Base-by-base conservation (phyloP, 805 yeast species). In the Starmerella sp. region DNA sequence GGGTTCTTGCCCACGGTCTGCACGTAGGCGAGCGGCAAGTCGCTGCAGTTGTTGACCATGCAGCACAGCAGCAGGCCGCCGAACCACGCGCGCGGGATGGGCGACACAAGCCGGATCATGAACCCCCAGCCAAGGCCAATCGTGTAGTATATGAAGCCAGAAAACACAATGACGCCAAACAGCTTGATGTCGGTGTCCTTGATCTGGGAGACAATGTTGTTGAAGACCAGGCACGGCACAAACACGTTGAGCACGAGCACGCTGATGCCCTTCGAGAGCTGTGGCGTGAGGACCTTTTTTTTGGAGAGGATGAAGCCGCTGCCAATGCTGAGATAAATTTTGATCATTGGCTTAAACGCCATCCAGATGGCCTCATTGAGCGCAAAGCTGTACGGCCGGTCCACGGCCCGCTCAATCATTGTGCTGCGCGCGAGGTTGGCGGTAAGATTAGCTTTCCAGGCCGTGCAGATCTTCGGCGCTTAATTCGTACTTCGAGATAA, bases 271-370 rank as follows among this genome's bases (percentile, higher is more conserved):
- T 63, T 57, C 2, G 57, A 45, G 10, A 60, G 54, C 14, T 60
- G 62, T 3, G 63, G 61, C 0, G 83, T 73, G 3, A 86, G 70
- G 30, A 84, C 76, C 62, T 84, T 82, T 60, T 70, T 74, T 57
- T 74, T 78, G 3, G 91, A 86, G 6, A 88, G 69, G 42, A 73
- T 66, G 60, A 73, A 84, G 10, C 96, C 96, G 13, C 81, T 69
- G 5, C 75, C 80, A 5, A 85, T 77, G 65, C 85, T 83, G 60
- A 84, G 70, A 63, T 86, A 84, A 60, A 87, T 84, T 68, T 88
- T 88, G 69, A 86, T 75, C 55, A 87, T 82, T n/a, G 96, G 96
- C 71, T 86, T 87, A 54, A 84, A 82, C 0, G 95, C 80, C 29
- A 86, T 77, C 70, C 84, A 87, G 6, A 88, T 83, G 38, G 86